Evolutionary conservation across 805 yeast species (phyloP), one percentile per base, ranked within the genome.

Genomic region (Schizosaccharomyces japonicus): DNA sequence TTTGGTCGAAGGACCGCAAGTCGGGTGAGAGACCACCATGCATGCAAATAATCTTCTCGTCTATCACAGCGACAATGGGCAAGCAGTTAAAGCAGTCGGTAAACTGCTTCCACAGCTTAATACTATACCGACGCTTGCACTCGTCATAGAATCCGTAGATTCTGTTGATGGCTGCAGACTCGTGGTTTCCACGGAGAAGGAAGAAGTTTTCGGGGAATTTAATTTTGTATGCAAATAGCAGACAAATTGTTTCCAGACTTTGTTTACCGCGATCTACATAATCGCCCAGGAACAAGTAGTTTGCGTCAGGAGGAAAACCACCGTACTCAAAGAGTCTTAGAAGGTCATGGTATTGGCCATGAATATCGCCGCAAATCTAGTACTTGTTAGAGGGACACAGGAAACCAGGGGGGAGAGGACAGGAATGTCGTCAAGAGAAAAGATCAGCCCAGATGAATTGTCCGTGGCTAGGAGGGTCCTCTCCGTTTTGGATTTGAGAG

Each of bases 241-340:
- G 68, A 65, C 96, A 87, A 58, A 87, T 87, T 15, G 96, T 90
- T 65, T 87, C 98, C 56, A 90, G 68, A 27, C 94, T 82, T 69
- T 90, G 96, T 62, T 85, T 84, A 60, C 98, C 98, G 71, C 98
- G 79, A 68, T 87, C 98, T 55, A 87, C 98, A 61, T 87, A 87
- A 70, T 87, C 98, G 55, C 98, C 98, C 50, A 87, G 66, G 61
- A 87, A 87, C 57, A 87, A 69, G 67, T 87, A 87, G 68, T 87
- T 87, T 17, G 96, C 93, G 63, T 90, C 96, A 10, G 98, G 98
- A 1, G 98, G 98, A 71, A 90, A 87, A 2, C 96, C 98, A 57
- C 98, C 96, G 60, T 87, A 87, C 67, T 90, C 96, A 59, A 87
- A 87, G 57, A 87, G 72, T 65, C 98, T 79, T 61, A 87, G 72